These are phyloP conservation scores for Saxophila tyrrhenica DNA, from an alignment of 495 filamentous ascomycete genomes.

Conservation along the genomic window DNA sequence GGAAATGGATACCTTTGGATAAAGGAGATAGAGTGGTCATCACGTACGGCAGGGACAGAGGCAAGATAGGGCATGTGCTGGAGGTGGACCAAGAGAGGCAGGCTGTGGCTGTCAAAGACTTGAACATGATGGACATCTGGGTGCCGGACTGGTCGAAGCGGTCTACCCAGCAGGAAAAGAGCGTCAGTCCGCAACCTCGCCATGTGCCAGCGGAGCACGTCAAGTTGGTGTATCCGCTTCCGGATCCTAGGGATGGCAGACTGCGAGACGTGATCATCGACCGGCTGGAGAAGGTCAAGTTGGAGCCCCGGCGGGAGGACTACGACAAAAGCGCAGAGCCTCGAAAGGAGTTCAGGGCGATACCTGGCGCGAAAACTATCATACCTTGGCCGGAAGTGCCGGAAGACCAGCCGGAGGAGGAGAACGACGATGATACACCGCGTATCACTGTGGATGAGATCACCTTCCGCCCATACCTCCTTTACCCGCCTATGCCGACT, in stretches of 20 bases:
- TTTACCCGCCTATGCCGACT: slow-evolving; percentile 65
- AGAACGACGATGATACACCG: slow-evolving; percentile 56
- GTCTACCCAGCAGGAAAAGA: neutral
- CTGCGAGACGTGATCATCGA: slow-evolving; percentile 63
- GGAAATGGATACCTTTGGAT: slow-evolving; percentile 40
- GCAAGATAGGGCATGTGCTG: slow-evolving; percentile 61
- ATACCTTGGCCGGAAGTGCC: slow-evolving; percentile 58
- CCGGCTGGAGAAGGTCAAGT: slow-evolving; percentile 42
- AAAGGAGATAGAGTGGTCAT: slow-evolving; percentile 67
- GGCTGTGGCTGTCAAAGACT: slow-evolving; percentile 47
- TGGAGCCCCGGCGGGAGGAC: slow-evolving; percentile 31
- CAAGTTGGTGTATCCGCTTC: slow-evolving; percentile 67
- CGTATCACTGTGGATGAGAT: slow-evolving; percentile 61
- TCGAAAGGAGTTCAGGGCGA: slow-evolving; percentile 30
- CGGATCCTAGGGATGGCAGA: slow-evolving; percentile 49
- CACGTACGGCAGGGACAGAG: slow-evolving; percentile 62
- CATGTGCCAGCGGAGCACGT: slow-evolving; percentile 56
- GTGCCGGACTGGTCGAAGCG: slow-evolving; percentile 44
- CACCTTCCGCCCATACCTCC: slow-evolving; percentile 65
- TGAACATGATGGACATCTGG: slow-evolving; percentile 58
- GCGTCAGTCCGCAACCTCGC: slow-evolving; percentile 30
- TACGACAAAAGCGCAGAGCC: slow-evolving; percentile 32
- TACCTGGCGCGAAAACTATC: slow-evolving; percentile 47
- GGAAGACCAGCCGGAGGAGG: slow-evolving; percentile 35
- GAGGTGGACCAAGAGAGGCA: slow-evolving; percentile 46